phyloP scores from a whole-genome alignment of 139 green algal genomes.

The Coelastrella sp. region DNA sequence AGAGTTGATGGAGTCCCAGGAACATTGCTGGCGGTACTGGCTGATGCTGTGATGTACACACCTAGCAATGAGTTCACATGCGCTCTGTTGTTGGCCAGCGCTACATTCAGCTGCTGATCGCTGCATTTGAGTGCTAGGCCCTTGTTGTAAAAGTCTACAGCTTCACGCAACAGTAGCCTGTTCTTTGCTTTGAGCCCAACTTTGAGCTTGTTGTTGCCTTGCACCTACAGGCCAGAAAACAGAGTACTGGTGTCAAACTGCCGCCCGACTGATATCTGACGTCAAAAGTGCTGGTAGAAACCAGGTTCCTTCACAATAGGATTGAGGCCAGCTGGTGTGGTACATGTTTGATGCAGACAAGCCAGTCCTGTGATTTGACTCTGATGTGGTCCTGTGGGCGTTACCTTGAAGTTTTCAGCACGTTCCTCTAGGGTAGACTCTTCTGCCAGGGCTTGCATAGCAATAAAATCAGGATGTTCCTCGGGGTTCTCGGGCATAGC shows the following conservation, averaged over 20 bases:
- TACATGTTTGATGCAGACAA: no score
- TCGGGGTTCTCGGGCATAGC: slow-evolving; percentile 70
- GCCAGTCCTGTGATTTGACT: no score
- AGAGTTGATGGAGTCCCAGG: neutral
- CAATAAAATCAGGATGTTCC: slow-evolving; percentile 70
- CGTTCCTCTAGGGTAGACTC: slow-evolving; percentile 81
- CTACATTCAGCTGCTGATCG: slow-evolving; percentile 55
- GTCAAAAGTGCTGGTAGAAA: no score
- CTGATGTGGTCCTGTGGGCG: no score
- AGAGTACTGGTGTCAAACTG: neutral
- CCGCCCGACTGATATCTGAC: neutral
- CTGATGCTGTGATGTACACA: neutral
- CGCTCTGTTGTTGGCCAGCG: slow-evolving; percentile 80
- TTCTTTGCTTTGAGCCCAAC: slow-evolving; percentile 78
- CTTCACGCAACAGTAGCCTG: slow-evolving; percentile 81
- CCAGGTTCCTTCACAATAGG: no score
- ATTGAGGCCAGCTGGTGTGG: no score
- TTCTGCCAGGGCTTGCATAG: slow-evolving; percentile 76
- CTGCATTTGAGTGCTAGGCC: slow-evolving; percentile 61
- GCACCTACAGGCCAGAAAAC: slow-evolving; percentile 58
- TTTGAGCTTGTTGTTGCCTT: slow-evolving; percentile 81
- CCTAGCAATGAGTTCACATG: slow-evolving; percentile 85
- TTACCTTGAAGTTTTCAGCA: slow-evolving; percentile 80
- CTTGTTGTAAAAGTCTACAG: slow-evolving; percentile 79
- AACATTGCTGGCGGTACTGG: neutral